These are phyloP conservation scores for Zanthoxylum bungeanum DNA, from an alignment of 345 rosid genomes.

Conservation along the genomic window DNA sequence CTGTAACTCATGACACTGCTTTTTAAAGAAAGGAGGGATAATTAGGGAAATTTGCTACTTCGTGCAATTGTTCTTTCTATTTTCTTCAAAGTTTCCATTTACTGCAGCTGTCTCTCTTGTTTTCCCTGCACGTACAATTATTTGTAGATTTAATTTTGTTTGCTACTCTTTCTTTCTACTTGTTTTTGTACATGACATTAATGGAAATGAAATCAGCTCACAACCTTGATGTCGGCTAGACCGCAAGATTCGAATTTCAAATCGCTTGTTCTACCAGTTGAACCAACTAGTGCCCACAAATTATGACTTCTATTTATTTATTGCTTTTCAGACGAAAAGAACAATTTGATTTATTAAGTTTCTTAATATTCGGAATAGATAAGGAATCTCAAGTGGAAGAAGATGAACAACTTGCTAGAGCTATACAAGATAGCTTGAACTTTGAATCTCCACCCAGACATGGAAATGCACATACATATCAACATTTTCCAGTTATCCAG, in stretches of 20 bases:
- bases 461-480: slow-evolving; percentile 33
- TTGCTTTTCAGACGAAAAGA: not conserved
- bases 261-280: not conserved
- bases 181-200: not conserved
- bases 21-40: not conserved
- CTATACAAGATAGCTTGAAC: slow-evolving; percentile 78
- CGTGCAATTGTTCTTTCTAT: not conserved
- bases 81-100: not conserved
- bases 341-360: slow-evolving; percentile 19
- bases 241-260: not conserved
- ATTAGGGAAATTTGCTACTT: not conserved
- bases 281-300: not conserved
- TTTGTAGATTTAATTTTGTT: not conserved
- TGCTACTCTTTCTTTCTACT: not conserved
- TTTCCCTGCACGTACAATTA: not conserved
- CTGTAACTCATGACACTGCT: not conserved
- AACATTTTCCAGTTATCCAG: slow-evolving; percentile 36
- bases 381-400: slow-evolving; percentile 57
- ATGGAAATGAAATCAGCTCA: not conserved
- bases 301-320: not conserved
- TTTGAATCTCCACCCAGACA: slow-evolving; percentile 52
- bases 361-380: slow-evolving; percentile 38
- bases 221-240: not conserved
- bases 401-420: slow-evolving; percentile 94
- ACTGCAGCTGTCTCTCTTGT: not conserved